Evolutionary conservation across 2,329 filamentous ascomycete species (phyloP).

Genomic region (Diaporthe australafricana): DNA sequence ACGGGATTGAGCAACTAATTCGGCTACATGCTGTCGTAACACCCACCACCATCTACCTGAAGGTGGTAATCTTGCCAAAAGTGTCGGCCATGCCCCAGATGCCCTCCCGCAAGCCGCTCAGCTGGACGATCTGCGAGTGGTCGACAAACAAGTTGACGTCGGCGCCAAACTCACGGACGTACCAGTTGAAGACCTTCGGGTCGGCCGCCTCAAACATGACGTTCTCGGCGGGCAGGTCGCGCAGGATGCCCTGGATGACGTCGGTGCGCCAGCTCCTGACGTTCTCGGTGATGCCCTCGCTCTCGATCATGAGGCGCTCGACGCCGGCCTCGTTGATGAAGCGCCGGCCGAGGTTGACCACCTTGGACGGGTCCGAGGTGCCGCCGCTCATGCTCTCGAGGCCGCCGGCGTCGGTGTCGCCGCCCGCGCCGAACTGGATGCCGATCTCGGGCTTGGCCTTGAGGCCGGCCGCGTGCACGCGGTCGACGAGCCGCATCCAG

Average conservation of each 20-base stretch:
- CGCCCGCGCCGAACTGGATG: conserved; percentile 68
- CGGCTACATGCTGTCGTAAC: no score
- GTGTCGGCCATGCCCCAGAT: conserved; percentile 69
- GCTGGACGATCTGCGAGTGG: conserved; percentile 68
- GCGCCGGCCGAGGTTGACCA: conserved; percentile 59
- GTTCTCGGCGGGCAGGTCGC: conserved; percentile 61
- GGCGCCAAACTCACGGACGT: conserved; percentile 65
- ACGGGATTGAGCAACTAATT: no score
- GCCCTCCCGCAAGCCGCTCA: conserved; percentile 61
- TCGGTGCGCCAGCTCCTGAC: conserved; percentile 65
- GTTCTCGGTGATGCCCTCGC: conserved; percentile 70
- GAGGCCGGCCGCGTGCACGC: conserved; percentile 57
- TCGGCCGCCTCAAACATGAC: conserved; percentile 71
- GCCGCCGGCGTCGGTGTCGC: conserved; percentile 59
- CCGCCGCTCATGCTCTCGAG: conserved; percentile 56
- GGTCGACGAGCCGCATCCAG: conserved; percentile 63
- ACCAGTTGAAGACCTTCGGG: conserved; percentile 64
- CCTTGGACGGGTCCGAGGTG: conserved; percentile 60
- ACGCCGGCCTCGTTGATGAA: conserved; percentile 64
- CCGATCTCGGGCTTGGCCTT: conserved; percentile 66
- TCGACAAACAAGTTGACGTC: conserved; percentile 69
- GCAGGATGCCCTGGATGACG: conserved; percentile 63
- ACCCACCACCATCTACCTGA: conserved; percentile 37
- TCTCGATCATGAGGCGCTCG: conserved; percentile 68
- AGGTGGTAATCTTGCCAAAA: conserved; percentile 62